Evolutionary conservation across 495 filamentous ascomycete genomes (phyloP).

Genomic region (Neurospora discreta): DNA sequence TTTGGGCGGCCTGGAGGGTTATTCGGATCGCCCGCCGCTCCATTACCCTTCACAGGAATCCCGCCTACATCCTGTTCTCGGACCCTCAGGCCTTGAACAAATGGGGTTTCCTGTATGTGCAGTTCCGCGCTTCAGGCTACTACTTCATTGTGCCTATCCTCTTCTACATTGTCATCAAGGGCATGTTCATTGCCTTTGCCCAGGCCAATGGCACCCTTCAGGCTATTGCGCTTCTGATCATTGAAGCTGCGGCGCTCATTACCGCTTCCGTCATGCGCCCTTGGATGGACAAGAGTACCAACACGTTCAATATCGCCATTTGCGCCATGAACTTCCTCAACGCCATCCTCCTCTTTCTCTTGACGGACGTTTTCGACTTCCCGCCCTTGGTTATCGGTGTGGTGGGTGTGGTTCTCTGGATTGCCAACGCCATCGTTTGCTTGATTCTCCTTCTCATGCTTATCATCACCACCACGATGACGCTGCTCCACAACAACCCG

Average conservation of each 20-base stretch:
- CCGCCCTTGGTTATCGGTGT: constrained; percentile 82
- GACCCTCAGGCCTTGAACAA: constrained; percentile 89
- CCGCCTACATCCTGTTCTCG: constrained; percentile 94
- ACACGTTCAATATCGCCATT: constrained; percentile 93
- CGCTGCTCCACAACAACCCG: constrained; percentile 86
- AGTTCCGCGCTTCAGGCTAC: constrained; percentile 93
- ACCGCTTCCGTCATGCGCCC: constrained; percentile 70
- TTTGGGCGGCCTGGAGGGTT: constrained; percentile 83
- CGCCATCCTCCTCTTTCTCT: constrained; percentile 72
- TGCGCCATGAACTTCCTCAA: constrained; percentile 84
- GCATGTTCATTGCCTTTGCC: constrained; percentile 80
- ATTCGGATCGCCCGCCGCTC: constrained; percentile 81
- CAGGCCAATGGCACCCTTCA: constrained; percentile 67
- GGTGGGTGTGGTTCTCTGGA: constrained; percentile 89
- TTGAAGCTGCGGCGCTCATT: constrained; percentile 76
- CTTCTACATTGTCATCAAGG: constrained; percentile 70
- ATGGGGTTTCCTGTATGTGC: constrained; percentile 97
- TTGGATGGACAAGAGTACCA: constrained; percentile 99
- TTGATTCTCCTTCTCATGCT: constrained; percentile 81
- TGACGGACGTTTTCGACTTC: constrained; percentile 74
- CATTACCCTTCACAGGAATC: constrained; percentile 86
- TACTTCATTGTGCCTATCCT: constrained; percentile 88
- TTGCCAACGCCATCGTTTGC: constrained; percentile 80
- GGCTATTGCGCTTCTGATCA: constrained; percentile 72
- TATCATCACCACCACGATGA: constrained; percentile 69